Evolutionary conservation across 371 early-diverging fungal species (phyloP).

Genomic region (Apophysomyces trapeziformis): DNA sequence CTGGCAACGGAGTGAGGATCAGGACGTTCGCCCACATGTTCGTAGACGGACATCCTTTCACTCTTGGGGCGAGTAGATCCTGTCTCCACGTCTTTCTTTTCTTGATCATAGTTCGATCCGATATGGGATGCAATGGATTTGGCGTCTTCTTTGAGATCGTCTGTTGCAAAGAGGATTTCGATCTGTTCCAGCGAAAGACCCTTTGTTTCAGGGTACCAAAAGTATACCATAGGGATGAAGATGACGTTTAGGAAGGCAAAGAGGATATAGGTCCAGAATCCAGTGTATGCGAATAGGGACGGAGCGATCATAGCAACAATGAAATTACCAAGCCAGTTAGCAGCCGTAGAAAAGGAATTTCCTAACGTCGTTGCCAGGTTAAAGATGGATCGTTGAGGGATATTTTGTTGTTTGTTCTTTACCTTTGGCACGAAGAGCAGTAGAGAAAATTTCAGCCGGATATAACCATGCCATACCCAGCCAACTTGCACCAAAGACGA

Average conservation of each 20-base stretch:
- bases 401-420: not conserved
- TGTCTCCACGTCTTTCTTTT: not conserved
- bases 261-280: constrained; percentile 54
- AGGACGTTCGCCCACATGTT: constrained; percentile 7
- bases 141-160: constrained; percentile 37
- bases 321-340: constrained; percentile 73
- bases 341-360: constrained; percentile 60
- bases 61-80: not conserved
- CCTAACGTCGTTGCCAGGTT: not conserved
- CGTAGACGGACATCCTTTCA: not conserved
- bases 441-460: constrained; percentile 64
- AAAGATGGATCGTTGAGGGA: not conserved
- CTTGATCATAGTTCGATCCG: constrained; percentile 16
- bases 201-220: constrained; percentile 59
- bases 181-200: constrained; percentile 60
- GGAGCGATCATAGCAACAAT: constrained; percentile 52
- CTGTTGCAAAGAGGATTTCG: constrained; percentile 51
- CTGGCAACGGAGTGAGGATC: constrained; percentile 36
- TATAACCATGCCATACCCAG: constrained; percentile 59
- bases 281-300: constrained; percentile 41
- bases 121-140: constrained; percentile 35
- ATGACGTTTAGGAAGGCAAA: constrained; percentile 42
- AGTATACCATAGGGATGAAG: constrained; percentile 40
- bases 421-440: constrained; percentile 51
- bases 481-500: constrained; percentile 65